Evolutionary conservation across 345 rosid species (phyloP).

Genomic region (Cardamine resedifolia): DNA sequence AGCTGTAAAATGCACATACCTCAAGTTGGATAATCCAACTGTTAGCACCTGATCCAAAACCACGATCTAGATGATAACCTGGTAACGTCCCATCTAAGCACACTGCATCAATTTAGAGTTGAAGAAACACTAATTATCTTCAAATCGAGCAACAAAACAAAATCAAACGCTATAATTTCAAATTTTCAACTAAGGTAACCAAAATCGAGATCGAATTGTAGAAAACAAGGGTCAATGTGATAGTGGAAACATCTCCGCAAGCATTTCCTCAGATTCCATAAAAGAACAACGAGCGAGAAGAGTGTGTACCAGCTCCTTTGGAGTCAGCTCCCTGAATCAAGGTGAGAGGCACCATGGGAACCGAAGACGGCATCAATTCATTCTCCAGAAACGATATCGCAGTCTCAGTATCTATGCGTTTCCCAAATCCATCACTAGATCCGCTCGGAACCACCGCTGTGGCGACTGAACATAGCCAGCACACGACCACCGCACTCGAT

Average conservation of each 20-base stretch:
- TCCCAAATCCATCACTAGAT: conserved; percentile 45
- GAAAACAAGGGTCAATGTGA: neutral
- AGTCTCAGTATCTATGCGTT: conserved; percentile 29
- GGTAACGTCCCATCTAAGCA: conserved; percentile 91
- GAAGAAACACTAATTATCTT: neutral
- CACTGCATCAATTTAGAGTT: conserved; percentile 44
- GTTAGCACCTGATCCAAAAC: conserved; percentile 70
- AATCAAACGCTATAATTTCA: neutral
- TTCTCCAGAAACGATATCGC: conserved; percentile 36
- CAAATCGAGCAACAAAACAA: conserved; percentile 7
- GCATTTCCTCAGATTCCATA: neutral
- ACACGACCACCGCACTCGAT: neutral
- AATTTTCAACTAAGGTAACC: neutral
- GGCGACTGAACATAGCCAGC: conserved; percentile 23
- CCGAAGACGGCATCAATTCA: conserved; percentile 31
- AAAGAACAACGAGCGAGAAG: neutral
- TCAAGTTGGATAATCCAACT: conserved; percentile 92
- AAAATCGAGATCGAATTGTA: neutral
- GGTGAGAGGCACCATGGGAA: conserved; percentile 65
- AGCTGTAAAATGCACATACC: conserved; percentile 42
- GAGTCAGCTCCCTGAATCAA: conserved; percentile 80
- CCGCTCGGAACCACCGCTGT: conserved; percentile 36
- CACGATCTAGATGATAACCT: conserved; percentile 80
- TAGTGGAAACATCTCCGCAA: neutral
- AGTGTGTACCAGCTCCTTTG: conserved; percentile 77